phyloP scores from a whole-genome alignment of 345 rosid species.

The Eutrema yunnanense region DNA sequence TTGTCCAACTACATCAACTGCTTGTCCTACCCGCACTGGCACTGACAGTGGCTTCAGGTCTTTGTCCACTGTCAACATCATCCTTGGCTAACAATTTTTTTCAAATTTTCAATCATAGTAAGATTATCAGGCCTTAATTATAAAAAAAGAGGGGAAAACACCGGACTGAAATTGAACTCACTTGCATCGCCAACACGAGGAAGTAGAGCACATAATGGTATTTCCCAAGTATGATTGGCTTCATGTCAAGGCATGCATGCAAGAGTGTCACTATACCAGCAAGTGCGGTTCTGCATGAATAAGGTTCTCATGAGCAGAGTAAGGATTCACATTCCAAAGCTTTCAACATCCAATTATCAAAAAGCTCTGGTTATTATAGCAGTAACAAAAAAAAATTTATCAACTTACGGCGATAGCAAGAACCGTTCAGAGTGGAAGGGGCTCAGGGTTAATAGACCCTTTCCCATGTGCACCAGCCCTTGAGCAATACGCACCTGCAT shows the following conservation, averaged over 20 bases:
- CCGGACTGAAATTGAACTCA: slow-evolving; percentile 13
- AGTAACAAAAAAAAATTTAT: background rate
- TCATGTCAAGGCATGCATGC: slow-evolving; percentile 92
- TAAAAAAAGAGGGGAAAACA: background rate
- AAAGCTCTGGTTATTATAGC: background rate
- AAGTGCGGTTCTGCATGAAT: slow-evolving; percentile 62
- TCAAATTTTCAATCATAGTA: background rate
- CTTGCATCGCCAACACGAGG: slow-evolving; percentile 96
- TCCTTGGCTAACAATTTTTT: slow-evolving; percentile 70
- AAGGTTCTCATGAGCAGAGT: background rate
- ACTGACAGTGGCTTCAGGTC: slow-evolving; percentile 77
- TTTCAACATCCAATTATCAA: background rate
- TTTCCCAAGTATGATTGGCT: slow-evolving; percentile 71
- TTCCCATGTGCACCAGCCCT: slow-evolving; percentile 92
- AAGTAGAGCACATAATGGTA: slow-evolving; percentile 88
- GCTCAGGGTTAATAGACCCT: slow-evolving; percentile 81
- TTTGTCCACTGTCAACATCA: slow-evolving; percentile 86
- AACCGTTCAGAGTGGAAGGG: slow-evolving; percentile 94
- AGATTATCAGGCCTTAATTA: background rate
- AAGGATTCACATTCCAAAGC: background rate
- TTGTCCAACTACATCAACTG: slow-evolving; percentile 96
- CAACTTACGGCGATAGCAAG: slow-evolving; percentile 81
- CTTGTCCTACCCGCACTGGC: slow-evolving; percentile 94
- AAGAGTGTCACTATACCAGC: slow-evolving; percentile 79
- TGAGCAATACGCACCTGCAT: slow-evolving; percentile 94